These are phyloP conservation scores for Solanum pimpinellifolium DNA, from an alignment of 257 asterid genomes.

Conservation along the genomic window DNA sequence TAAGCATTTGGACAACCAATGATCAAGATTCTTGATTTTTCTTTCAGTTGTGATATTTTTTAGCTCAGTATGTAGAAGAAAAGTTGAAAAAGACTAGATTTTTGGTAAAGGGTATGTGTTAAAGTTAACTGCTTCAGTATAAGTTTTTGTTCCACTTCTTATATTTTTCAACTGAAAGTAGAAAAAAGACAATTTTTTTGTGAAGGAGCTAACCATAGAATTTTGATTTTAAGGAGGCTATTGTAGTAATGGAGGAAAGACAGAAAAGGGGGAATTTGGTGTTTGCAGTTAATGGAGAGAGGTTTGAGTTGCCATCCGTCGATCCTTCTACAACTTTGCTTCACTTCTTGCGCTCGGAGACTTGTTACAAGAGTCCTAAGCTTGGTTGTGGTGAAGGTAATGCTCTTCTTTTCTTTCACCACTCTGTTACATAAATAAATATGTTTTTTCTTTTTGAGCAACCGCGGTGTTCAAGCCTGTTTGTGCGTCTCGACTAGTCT, in stretches of 20 bases:
- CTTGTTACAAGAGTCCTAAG: conserved; percentile 69
- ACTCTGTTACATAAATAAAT: not conserved
- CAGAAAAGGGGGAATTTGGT: not conserved
- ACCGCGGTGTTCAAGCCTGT: not conserved
- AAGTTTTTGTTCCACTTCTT: not conserved
- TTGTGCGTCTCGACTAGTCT: not conserved
- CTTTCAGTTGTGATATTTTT: too few relatives aligned
- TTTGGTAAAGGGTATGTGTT: not conserved
- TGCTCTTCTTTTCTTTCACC: not conserved
- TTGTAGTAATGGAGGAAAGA: not conserved
- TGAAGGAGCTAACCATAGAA: not conserved
- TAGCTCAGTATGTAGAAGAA: too few relatives aligned
- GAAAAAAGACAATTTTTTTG: not conserved
- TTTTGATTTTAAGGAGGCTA: not conserved
- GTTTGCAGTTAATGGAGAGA: conserved; percentile 49
- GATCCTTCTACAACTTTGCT: conserved; percentile 74
- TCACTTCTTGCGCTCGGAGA: conserved; percentile 56
- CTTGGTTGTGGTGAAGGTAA: conserved; percentile 36
- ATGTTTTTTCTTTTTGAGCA: not conserved
- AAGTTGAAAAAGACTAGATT: too few relatives aligned
- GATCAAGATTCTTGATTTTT: too few relatives aligned
- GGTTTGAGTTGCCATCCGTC: conserved; percentile 38
- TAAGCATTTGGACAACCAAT: too few relatives aligned
- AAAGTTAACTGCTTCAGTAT: not conserved
- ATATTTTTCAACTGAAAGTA: not conserved